Evolutionary conservation across 2,329 filamentous ascomycete species (phyloP), one percentile per base, ranked within the genome.

Genomic region (Fusarium heterosporum): DNA sequence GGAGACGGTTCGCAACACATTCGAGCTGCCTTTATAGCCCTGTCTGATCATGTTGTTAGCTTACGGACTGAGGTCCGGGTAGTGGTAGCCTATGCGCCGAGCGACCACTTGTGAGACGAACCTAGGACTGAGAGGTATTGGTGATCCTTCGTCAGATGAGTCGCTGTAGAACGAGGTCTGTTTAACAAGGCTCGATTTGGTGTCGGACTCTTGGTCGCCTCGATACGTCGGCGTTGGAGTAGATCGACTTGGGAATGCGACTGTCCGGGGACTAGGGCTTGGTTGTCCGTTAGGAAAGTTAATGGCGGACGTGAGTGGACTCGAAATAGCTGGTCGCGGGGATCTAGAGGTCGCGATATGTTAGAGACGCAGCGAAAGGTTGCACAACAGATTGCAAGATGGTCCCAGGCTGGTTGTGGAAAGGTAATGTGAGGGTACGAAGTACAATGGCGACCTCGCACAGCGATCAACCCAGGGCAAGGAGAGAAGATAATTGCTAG

Each of bases 1-100:
- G 69, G 81, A 81, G 55, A 78, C 76, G 74, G 77, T 82, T 78
- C 78, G 80, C 60, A 70, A 78, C 65, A 84, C 85, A 86, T 87
- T 83, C 82, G 84, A 77, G 63, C 65, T 69, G 53, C 58, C 59
- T 55, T 66, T 45, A 29, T 73, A 67, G 48, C 64, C 63, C 55
- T 70, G 65, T 55, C 78, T 79, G 62, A 58, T 50, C 14, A 42
- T 25, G 58, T 39, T 55, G 50, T 71, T 68, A 65, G 69, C 51
- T 28, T 51, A 48, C 30, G 51, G 17, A 43, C 29, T 19, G 28
- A n/a, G n/a, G 25, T 22, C 28, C 17, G 25, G 29, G 39, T 13
- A 25, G 30, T 46, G 11, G 54, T 45, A 51, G 50, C 40, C 42
- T 47, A 36, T 46, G 29, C 36, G 29, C 55, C 38, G 36, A 25